phyloP scores from a whole-genome alignment of 805 yeast species.

The Candida nitratophila region DNA sequence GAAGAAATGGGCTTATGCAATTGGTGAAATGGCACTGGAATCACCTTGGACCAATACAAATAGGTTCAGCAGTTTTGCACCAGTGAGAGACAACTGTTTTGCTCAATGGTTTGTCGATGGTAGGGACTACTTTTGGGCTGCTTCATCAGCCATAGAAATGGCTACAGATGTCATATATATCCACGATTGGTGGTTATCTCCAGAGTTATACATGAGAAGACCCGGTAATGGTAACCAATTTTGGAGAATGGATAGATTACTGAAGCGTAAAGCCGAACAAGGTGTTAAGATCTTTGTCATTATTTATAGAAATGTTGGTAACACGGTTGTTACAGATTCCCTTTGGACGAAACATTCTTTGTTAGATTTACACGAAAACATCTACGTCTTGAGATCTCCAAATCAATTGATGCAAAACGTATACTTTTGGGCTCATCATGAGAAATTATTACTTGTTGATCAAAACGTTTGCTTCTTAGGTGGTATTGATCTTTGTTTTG shows the following conservation, averaged over 20 bases:
- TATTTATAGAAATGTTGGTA: constrained; percentile 88
- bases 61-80: constrained; percentile 89
- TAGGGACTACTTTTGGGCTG: constrained; percentile 95
- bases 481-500: constrained; percentile 93
- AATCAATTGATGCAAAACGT: constrained; percentile 91
- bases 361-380: constrained; percentile 75
- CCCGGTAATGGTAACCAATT: constrained; percentile 95
- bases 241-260: constrained; percentile 82
- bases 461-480: constrained; percentile 87
- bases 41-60: constrained; percentile 69
- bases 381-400: constrained; percentile 90
- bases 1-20: constrained; percentile 68
- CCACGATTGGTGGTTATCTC: constrained; percentile 98
- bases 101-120: constrained; percentile 95
- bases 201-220: constrained; percentile 86
- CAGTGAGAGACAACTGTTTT: constrained; percentile 73
- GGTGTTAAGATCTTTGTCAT: constrained; percentile 93
- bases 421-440: constrained; percentile 99
- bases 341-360: constrained; percentile 91
- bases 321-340: constrained; percentile 90
- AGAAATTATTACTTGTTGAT: constrained; percentile 81
- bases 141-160: constrained; percentile 84
- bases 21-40: constrained; percentile 57
- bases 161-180: constrained; percentile 90
- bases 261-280: constrained; percentile 84